Evolutionary conservation across 1,139 yeast genomes (phyloP), one percentile per base, ranked within the genome.

Genomic region (Suhomyces coccinellae): DNA sequence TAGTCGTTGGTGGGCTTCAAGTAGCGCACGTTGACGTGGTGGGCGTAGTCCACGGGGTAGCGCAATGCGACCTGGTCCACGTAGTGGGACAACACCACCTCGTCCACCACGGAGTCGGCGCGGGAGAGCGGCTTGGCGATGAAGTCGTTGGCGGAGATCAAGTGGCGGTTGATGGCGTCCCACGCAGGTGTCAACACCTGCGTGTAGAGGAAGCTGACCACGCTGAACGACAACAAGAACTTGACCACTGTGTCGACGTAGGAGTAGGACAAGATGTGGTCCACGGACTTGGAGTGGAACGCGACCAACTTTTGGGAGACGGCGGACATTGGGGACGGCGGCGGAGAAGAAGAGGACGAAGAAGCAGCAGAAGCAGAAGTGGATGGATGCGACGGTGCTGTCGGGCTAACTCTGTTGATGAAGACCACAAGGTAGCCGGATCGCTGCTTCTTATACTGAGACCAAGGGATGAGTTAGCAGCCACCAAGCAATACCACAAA

Each of bases 221-320:
- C 37, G 31, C 55, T 51, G 54, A 61, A 65, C 22, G 71, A 58
- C 36, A 68, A 62, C 41, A 64, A 49, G 49, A 51, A 66, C 27
- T 57, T 51, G 37, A 53, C 52, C 16, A 59, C 40, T 20, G 57
- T 48, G 40, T 63, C 51, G 33, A 73, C 65, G 16, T 61, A 48
- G 9, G 68, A 53, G 58, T 73, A 73, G 2, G 69, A 59, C 43
- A 56, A 53, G 43, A 73, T 45, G 54, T 73, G 78, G 36, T 57
- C 51, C 33, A 69, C 42, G n/a, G 74, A 53, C 53, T 66, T 63
- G 41, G 77, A 72, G 41, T 63, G 53, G 55, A 67, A 67, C 24
- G 54, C 46, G 16, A 41, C 38, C 13, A 41, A 17, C 29, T 46
- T 44, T 6, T 44, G 38, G 32, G 31, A 34, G 28, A 37, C 46